Conservation (phyloP, 2,329 filamentous ascomycete species). For the Elsinoe perseae region DNA sequence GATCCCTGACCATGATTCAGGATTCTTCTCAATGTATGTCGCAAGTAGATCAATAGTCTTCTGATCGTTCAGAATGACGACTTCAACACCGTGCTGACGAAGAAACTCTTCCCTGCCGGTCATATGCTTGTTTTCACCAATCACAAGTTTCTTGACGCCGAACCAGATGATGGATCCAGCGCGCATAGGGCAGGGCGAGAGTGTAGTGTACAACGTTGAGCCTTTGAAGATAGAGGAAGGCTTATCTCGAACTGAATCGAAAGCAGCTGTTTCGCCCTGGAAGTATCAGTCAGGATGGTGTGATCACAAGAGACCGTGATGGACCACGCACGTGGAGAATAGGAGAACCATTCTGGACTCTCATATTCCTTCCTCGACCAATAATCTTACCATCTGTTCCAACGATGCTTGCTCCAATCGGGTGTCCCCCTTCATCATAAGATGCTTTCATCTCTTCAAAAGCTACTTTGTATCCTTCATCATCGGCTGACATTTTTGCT, state of each 20-base stretch:
- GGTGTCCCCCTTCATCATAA: slow-evolving; percentile 4
- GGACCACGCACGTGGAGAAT: slow-evolving; percentile 13
- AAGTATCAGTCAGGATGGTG: neutral
- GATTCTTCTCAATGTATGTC: slow-evolving; percentile 12
- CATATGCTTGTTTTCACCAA: slow-evolving; percentile 14
- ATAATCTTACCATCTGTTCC: slow-evolving; percentile 8
- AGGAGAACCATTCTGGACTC: slow-evolving; percentile 13
- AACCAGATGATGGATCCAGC: slow-evolving; percentile 12
- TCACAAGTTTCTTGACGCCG: slow-evolving; percentile 11
- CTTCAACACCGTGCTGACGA: slow-evolving; percentile 9
- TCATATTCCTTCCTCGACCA: slow-evolving; percentile 14
- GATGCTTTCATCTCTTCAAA: slow-evolving; percentile 7
- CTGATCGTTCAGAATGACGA: slow-evolving; percentile 3
- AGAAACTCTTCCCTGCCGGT: slow-evolving; percentile 13
- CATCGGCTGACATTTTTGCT: slow-evolving; percentile 4
- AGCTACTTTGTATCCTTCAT: slow-evolving; percentile 11
- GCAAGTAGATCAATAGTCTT: neutral
- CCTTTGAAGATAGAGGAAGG: slow-evolving; percentile 11
- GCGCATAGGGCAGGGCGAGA: slow-evolving; percentile 15
- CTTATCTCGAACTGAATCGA: slow-evolving; percentile 1
- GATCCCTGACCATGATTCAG: slow-evolving; percentile 2
- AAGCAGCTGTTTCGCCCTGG: slow-evolving; percentile 11
- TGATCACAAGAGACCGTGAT: neutral
- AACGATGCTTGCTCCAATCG: slow-evolving; percentile 11
- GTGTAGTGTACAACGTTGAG: slow-evolving; percentile 4